Base-by-base conservation (phyloP, 164 flowering plant species). In the Malania oleifera region DNA sequence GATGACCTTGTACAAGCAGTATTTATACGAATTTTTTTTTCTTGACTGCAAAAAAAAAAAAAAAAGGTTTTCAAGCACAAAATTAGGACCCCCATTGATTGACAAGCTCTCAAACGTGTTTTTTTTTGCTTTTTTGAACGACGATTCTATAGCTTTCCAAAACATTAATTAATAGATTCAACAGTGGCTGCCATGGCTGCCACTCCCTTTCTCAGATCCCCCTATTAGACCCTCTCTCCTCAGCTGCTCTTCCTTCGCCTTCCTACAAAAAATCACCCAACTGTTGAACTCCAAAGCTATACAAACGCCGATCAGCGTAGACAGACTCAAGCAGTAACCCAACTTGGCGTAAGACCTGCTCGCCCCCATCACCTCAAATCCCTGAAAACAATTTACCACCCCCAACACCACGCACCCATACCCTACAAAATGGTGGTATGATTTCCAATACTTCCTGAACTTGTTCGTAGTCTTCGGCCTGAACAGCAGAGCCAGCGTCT, bases 351-450 rank as follows among this genome's bases (percentile, higher is more conserved):
- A 79, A 11, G 91, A 84, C 31, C 81, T 39, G 2, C 80, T 68
- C 11, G 55, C 64, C 7, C 93, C 96, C 80, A 89, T 84, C 63
- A 77, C 95, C 18, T 83, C 89, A 64, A 87, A 86, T 17, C 98
- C 98, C 63, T 87, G 82, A 46, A 89, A 87, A 23, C 83, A 89
- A 67, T 93, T 93, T 74, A 89, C 92, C 13, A 87, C 86, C 13
- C 96, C 97, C 6, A 86, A 22, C 23, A 89, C 87, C 52, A 93
- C 92, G 54, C 97, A 93, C 1, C 79, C 87, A 56, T 93, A 93
- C 72, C 99, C 99, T 2, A 90, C 99, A 70, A 93, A 83, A 64
- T 93, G 99, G 73, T 90, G 99, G 68, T 93, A 93, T 0, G 97
- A 88, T 58, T 93, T 90, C 99, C 99, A 93, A 56, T 90, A 93